Conservation (phyloP, 257 asterid genomes). For the Leonotis leonurus region DNA sequence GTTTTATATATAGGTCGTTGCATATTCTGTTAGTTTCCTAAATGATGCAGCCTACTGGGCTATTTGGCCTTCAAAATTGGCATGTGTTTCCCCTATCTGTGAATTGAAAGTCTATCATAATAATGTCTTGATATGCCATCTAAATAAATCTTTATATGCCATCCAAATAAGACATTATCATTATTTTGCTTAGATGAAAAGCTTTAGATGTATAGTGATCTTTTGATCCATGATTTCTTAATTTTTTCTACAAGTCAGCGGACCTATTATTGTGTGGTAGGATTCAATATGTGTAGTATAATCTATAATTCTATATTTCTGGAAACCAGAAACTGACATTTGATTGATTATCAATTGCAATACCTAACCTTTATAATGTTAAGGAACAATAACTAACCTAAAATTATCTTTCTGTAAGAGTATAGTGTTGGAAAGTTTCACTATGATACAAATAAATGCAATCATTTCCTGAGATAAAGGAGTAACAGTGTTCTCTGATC, state of each 20-base stretch:
- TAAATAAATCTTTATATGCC: neutral
- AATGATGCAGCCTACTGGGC: neutral
- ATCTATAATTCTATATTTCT: neutral
- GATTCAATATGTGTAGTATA: neutral
- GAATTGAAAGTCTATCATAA: neutral
- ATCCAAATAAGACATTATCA: neutral
- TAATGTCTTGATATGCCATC: neutral
- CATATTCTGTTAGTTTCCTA: neutral
- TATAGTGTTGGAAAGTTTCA: slow-evolving; percentile 13
- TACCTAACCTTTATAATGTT: neutral
- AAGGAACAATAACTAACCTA: slow-evolving; percentile 5
- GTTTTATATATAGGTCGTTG: neutral
- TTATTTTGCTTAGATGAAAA: too few relatives aligned
- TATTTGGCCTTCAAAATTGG: neutral
- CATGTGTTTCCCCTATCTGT: neutral
- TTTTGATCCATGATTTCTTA: neutral
- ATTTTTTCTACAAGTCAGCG: neutral
- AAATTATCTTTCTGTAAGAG: slow-evolving; percentile 2
- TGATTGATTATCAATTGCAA: neutral
- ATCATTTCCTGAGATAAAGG: slow-evolving; percentile 12
- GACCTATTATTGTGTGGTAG: neutral
- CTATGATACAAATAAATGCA: neutral
- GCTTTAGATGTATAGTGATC: neutral
- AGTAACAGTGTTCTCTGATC: slow-evolving; percentile 25
- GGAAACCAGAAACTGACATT: neutral